phyloP scores from a whole-genome alignment of 768 basidiomycete species.

The Coprinellus micaceus region DNA sequence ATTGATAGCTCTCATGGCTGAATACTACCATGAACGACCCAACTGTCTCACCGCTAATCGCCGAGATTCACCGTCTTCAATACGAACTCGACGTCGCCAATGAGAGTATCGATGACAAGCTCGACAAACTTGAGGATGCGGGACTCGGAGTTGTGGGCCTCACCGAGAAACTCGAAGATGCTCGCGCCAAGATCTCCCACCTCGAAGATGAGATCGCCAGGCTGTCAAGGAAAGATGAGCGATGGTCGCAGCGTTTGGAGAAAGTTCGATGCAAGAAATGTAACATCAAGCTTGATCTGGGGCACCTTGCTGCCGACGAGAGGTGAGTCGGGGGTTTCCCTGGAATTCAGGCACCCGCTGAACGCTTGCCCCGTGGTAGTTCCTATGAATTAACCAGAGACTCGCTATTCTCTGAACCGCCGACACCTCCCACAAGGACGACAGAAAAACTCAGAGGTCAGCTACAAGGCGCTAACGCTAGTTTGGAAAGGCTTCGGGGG shows the following conservation, averaged over 20 bases:
- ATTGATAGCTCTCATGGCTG: conserved; percentile 67
- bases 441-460: conserved; percentile 61
- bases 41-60: conserved; percentile 57
- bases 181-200: conserved; percentile 48
- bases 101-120: conserved; percentile 82
- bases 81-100: conserved; percentile 76
- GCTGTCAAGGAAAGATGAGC: conserved; percentile 64
- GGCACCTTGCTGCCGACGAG: conserved; percentile 47
- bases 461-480: conserved; percentile 55
- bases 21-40: conserved; percentile 58
- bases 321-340: conserved; percentile 40
- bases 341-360: not conserved
- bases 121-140: conserved; percentile 80
- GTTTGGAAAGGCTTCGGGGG: conserved; percentile 61
- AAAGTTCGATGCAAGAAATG: conserved; percentile 69
- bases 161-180: conserved; percentile 69
- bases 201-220: conserved; percentile 71
- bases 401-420: conserved; percentile 51
- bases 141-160: conserved; percentile 72
- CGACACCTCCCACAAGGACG: conserved; percentile 65
- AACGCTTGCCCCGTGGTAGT: conserved; percentile 29
- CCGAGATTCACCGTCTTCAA: conserved; percentile 71
- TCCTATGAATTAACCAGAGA: conserved; percentile 49
- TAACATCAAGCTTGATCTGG: conserved; percentile 55
- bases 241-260: conserved; percentile 57